Evolutionary conservation across 768 basidiomycete genomes (phyloP).

Genomic region (Russula dissimulans): DNA sequence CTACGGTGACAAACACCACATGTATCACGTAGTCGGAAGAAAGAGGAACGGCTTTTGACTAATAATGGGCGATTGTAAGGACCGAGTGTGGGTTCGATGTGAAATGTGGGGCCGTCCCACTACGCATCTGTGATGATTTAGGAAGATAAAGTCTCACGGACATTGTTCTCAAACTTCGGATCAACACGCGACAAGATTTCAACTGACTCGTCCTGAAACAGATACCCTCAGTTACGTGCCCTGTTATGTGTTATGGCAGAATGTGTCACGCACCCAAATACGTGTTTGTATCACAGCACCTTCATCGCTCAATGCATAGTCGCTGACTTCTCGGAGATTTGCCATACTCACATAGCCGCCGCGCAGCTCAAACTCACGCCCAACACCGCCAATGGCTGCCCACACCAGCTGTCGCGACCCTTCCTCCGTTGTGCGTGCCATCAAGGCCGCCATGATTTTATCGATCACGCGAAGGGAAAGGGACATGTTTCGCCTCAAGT

Average conservation of each 20-base stretch:
- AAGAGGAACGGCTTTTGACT: too few relatives aligned
- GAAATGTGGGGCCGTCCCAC: too few relatives aligned
- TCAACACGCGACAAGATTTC: constrained; percentile 8
- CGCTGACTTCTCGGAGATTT: constrained; percentile 7
- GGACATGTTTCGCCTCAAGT: neutral
- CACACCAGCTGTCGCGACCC: constrained; percentile 13
- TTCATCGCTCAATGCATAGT: constrained; percentile 13
- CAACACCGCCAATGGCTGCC: constrained; percentile 8
- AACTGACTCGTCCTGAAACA: constrained; percentile 9
- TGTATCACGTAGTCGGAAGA: too few relatives aligned
- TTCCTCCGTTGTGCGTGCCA: constrained; percentile 8
- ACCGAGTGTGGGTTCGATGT: too few relatives aligned
- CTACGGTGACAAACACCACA: too few relatives aligned
- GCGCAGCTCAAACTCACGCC: constrained; percentile 4
- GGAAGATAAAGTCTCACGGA: constrained; percentile 1
- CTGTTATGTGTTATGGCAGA: neutral
- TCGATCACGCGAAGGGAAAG: neutral
- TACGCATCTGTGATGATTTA: too few relatives aligned
- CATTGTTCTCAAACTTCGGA: neutral
- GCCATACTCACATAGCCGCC: constrained; percentile 1
- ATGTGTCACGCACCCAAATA: constrained; percentile 2
- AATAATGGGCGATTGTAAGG: too few relatives aligned
- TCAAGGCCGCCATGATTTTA: neutral
- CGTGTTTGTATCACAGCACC: constrained; percentile 4
- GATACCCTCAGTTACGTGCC: neutral